Evolutionary conservation across 2,329 filamentous ascomycete genomes (phyloP), one percentile per base, ranked within the genome.

Genomic region (Penicillium sp.): DNA sequence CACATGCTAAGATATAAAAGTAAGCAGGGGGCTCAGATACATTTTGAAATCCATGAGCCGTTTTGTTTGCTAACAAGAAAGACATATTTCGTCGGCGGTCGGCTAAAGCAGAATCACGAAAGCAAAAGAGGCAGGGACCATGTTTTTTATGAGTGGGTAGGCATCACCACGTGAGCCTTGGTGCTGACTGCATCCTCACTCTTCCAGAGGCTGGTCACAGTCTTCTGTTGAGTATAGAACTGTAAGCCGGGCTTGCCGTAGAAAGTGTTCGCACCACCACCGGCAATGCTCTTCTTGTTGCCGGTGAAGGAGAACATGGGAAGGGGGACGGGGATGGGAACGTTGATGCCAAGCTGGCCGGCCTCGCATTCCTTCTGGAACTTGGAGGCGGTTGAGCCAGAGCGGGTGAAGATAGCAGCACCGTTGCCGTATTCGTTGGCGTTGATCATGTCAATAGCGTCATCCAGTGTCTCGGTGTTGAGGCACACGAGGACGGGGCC

Each of bases 141-240:
- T n/a, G 14, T 18, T 4, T 7, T 39, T 60, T 58, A 70, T n/a
- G 65, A 73, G 44, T 87, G 84, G 32, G 84, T 88, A 18, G 93
- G 93, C 93, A 97, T 97, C 58, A 89, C 83, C 10, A 95, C 91
- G 67, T 87, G 85, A 14, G 92, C 92, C 82, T 92, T 93, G 62
- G 86, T 89, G 51, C 85, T 87, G 45, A 94, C 83, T 0, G 91
- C 92, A 77, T 97, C 92, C 68, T 92, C 86, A 57, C 83, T 85
- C 68, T 85, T 85, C 94, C 94, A 99, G 71, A 95, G 77, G 62
- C 90, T 88, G 49, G 94, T 99, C 45, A 99, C 94, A 2, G 94
- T 99, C 89, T 99, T 97, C 70, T 89, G 84, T 78, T 97, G 94
- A 3, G 94, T 99, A 76, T 96, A 97, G 72, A 99, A 99, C 70